Evolutionary conservation across 495 filamentous ascomycete species (phyloP).

Genomic region (Diplogelasinospora grovesii): DNA sequence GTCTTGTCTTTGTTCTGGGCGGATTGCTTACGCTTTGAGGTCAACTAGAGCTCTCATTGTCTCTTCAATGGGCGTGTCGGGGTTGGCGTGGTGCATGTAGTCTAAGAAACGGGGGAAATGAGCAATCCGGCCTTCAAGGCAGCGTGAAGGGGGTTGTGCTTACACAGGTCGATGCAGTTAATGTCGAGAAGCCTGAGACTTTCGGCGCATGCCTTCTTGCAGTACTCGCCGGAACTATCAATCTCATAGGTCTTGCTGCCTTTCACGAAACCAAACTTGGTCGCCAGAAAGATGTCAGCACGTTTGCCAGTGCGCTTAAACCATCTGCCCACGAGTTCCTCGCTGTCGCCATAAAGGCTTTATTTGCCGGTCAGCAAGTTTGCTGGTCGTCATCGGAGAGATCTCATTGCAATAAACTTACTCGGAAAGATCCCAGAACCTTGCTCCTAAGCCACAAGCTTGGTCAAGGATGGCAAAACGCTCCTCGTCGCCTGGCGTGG

Average conservation of each 20-base stretch:
- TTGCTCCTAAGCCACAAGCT: conserved; percentile 11
- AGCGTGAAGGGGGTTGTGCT: too few relatives aligned
- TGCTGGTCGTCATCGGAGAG: too few relatives aligned
- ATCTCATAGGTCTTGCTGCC: conserved; percentile 39
- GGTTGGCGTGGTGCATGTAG: conserved; percentile 66
- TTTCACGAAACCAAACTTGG: conserved; percentile 53
- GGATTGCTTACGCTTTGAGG: conserved; percentile 13
- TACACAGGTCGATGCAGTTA: conserved; percentile 77
- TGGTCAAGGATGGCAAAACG: conserved; percentile 10
- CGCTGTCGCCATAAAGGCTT: conserved; percentile 68
- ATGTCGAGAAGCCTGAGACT: conserved; percentile 51
- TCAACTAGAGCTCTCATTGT: conserved; percentile 35
- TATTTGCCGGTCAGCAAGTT: too few relatives aligned
- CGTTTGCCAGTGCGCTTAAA: conserved; percentile 63
- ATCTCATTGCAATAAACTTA: too few relatives aligned
- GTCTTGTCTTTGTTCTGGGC: too few relatives aligned
- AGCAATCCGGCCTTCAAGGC: too few relatives aligned
- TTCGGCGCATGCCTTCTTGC: conserved; percentile 58
- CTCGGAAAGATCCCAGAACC: conserved; percentile 75
- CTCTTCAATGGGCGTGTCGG: conserved; percentile 30
- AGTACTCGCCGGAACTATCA: conserved; percentile 50
- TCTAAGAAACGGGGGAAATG: too few relatives aligned
- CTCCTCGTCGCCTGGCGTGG: conserved; percentile 1
- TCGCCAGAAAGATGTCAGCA: conserved; percentile 55
- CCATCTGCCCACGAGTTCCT: conserved; percentile 56